Base-by-base conservation (phyloP, 495 filamentous ascomycete genomes). In the Penicillium egyptiacum region DNA sequence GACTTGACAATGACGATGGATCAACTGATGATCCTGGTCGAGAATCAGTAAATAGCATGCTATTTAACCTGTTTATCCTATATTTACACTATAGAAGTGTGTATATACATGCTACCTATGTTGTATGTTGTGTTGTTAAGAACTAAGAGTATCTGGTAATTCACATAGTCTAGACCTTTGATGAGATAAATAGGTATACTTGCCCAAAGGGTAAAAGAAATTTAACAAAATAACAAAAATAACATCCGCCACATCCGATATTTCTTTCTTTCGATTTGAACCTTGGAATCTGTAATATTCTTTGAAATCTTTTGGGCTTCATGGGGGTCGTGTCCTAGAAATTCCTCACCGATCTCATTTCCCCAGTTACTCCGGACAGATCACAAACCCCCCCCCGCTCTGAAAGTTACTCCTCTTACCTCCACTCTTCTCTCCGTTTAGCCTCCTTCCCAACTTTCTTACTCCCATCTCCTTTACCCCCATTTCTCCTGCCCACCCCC, bases 281-380 rank as follows among this genome's bases (percentile, higher is more conserved):
- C 35, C n/a, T 37, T 6, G 17, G 6, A 47, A 33, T 31, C 19
- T 49, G 12, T 49, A 31, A 17, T 8, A 33, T 20, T 42, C 19
- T 42, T 17, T 28, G 6, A 25, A 3, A 25, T 44, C 14, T 9
- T 28, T n/a, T 28, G 14, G 44, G 44, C 44, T 28, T 25, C 23
- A n/a, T n/a, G 25, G 25, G 16, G 23, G 23, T n/a, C 20, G 16
- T 41, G 11, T 14, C 33, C 22, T 31, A 39, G 35, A 39, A 39
- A 48, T 19, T 48, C 45, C 28, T 57, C 54, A 53, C 48, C 62
- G 56, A 61, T 61, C 55, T 50, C 49, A 56, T 48, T 66, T 66
- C 62, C 65, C 60, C 65, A 65, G 62, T 59, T 62, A 59, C 61
- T 67, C 58, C 58, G 56, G 54, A 64, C 60, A 53, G 49, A 57